phyloP scores from a whole-genome alignment of 139 green algal species.

The Chlorella sorokiniana region DNA sequence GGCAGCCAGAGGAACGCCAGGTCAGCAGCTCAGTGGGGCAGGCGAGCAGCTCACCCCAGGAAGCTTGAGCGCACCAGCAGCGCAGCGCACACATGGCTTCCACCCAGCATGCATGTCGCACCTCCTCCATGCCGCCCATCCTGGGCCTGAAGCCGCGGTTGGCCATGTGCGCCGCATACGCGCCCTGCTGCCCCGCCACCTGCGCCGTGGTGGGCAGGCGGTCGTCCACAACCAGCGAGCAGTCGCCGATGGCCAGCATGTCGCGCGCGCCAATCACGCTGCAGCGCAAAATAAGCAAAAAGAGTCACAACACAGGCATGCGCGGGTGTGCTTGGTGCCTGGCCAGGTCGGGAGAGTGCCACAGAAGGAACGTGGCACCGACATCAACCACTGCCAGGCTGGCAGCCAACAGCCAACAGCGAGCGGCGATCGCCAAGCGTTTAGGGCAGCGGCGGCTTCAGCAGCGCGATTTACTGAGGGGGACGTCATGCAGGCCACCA shows the following conservation, averaged over 20 bases:
- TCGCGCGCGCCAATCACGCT: conserved; percentile 62
- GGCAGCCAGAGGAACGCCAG: not conserved
- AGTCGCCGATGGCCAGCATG: conserved; percentile 68
- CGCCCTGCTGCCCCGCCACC: conserved; percentile 63
- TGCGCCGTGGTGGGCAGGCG: conserved; percentile 65
- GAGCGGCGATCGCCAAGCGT: no score
- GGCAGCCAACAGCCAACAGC: no score
- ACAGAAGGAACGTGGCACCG: no score
- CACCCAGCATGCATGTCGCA: not conserved
- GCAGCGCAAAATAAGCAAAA: not conserved
- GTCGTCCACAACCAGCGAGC: conserved; percentile 44
- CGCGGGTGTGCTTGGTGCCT: not conserved
- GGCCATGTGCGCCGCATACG: conserved; percentile 62
- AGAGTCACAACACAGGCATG: not conserved
- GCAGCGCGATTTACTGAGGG: no score
- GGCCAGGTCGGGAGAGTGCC: no score
- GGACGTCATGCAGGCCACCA: not conserved
- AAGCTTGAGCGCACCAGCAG: no score
- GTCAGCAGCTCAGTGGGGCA: not conserved
- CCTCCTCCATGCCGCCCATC: conserved; percentile 13
- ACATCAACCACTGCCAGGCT: no score
- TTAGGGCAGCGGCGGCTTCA: no score
- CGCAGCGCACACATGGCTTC: not conserved
- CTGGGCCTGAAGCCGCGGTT: conserved; percentile 48
- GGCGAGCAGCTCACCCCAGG: no score